Evolutionary conservation across 768 basidiomycete species (phyloP).

Genomic region (Cystofilobasidium capitatum): DNA sequence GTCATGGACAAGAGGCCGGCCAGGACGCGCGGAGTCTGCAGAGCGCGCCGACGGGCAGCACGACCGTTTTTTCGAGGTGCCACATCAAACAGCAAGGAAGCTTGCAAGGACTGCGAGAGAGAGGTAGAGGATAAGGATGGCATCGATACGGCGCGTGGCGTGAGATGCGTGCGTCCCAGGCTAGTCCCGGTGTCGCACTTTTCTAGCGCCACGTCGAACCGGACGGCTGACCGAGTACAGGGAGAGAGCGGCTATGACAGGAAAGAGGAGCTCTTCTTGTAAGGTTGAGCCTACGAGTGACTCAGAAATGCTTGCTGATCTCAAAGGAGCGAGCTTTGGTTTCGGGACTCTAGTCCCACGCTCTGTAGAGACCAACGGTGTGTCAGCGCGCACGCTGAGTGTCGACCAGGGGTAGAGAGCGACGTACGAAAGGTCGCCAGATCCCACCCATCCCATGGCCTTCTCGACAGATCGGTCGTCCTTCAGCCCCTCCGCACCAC

Average conservation of each 20-base stretch:
- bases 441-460: conserved; percentile 21
- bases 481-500: background rate
- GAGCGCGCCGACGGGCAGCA: no score
- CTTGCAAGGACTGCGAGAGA: no score
- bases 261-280: background rate
- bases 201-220: no score
- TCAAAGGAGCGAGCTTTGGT: background rate
- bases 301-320: background rate
- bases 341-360: conserved; percentile 11
- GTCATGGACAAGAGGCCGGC: no score
- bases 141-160: no score
- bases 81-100: no score
- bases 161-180: no score
- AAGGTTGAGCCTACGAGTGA: background rate
- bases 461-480: background rate
- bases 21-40: no score
- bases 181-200: no score
- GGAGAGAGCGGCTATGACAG: background rate
- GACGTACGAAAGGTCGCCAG: conserved; percentile 22
- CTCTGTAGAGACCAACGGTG: background rate
- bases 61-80: no score
- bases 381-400: background rate
- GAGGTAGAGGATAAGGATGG: no score
- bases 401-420: background rate
- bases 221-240: no score